phyloP scores from a whole-genome alignment of 257 asterid genomes.

The Jaltomata sinuosa region DNA sequence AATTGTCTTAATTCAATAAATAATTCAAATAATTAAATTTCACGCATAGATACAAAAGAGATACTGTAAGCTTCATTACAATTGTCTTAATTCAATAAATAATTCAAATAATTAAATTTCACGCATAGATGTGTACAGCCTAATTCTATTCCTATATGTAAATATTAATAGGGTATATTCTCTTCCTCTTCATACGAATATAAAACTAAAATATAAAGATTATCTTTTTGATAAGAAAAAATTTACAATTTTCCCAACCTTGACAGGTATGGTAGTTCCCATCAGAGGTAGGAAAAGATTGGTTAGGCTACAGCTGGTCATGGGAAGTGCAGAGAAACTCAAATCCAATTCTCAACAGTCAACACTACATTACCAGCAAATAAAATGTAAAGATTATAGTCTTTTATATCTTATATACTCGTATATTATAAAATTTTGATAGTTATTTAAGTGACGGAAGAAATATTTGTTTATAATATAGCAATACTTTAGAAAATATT shows the following conservation, averaged over 20 bases:
- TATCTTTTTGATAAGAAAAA: background rate
- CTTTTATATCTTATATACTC: background rate
- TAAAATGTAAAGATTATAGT: background rate
- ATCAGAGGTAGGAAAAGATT: conserved; percentile 24
- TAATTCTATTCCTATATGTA: background rate
- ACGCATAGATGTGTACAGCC: background rate
- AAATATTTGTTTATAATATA: background rate
- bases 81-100: background rate
- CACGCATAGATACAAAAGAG: background rate
- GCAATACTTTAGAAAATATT: too few species aligned
- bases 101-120: background rate
- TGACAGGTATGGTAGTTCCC: conserved; percentile 23
- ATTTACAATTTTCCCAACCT: conserved; percentile 16
- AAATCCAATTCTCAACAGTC: conserved; percentile 30
- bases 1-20: background rate
- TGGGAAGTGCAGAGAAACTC: conserved; percentile 38
- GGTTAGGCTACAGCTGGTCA: conserved; percentile 34
- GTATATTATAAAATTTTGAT: background rate
- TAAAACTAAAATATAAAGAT: background rate
- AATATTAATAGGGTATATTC: background rate
- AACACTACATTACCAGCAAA: conserved; percentile 42
- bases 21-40: background rate
- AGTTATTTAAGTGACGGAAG: background rate
- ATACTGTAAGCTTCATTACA: background rate
- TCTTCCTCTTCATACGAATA: background rate